A percentile compares a stretch with the other conserved stretches of the same genome.
phyloP scores from a whole-genome alignment of 768 basidiomycete genomes.

The Pleurotus sapidus region DNA sequence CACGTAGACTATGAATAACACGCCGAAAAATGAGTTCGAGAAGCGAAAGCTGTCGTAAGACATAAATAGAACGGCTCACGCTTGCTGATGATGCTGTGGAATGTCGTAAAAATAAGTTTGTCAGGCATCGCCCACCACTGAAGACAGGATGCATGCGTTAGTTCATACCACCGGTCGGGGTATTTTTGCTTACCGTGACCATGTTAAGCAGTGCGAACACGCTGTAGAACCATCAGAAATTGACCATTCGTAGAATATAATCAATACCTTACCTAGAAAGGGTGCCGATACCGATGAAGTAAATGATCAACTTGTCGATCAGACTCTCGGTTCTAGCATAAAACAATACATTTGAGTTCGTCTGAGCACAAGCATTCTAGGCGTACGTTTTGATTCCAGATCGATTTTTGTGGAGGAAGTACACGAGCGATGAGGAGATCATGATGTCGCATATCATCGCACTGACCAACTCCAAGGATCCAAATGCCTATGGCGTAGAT shows the following conservation, averaged over 20 bases:
- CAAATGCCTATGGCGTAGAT: not conserved
- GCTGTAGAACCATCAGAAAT: not conserved
- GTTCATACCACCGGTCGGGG: not conserved
- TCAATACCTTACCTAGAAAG: not conserved
- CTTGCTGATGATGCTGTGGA: constrained; percentile 1
- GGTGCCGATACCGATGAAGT: not conserved
- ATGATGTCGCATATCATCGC: constrained; percentile 3
- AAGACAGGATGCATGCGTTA: not conserved
- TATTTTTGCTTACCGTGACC: not conserved
- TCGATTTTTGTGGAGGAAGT: constrained; percentile 2
- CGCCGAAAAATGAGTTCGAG: no score
- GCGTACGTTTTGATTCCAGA: constrained; percentile 4
- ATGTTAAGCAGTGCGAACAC: not conserved
- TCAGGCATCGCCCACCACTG: not conserved
- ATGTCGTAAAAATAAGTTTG: not conserved
- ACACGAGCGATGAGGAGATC: not conserved
- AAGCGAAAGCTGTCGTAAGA: not conserved
- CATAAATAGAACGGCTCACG: not conserved
- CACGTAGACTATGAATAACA: not conserved
- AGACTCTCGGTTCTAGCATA: not conserved
- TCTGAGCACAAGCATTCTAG: not conserved
- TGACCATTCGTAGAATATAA: not conserved
- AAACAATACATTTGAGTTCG: not conserved
- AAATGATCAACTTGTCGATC: constrained; percentile 1
- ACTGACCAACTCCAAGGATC: not conserved